Conservation (phyloP, 306 rosid species). For the Oxytropis ochrocephala region DNA sequence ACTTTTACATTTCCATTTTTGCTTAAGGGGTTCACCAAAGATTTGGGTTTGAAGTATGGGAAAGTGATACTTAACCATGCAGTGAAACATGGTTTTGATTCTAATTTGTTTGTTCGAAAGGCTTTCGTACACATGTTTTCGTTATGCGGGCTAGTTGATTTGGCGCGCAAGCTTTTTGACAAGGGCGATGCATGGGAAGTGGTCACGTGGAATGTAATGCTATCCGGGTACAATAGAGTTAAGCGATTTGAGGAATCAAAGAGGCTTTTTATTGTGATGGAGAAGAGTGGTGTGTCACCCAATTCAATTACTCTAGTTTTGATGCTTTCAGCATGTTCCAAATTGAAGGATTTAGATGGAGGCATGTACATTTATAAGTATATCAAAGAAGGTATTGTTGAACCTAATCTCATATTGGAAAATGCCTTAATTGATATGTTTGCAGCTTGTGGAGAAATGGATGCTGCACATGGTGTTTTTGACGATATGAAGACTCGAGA, state of each 20-base stretch:
- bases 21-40: conserved; percentile 53
- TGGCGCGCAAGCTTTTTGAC: conserved; percentile 54
- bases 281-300: conserved; percentile 47
- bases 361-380: conserved; percentile 50
- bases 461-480: conserved; percentile 52
- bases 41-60: conserved; percentile 39
- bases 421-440: conserved; percentile 79
- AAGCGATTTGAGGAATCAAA: conserved; percentile 52
- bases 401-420: conserved; percentile 49
- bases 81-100: conserved; percentile 54
- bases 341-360: conserved; percentile 58
- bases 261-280: conserved; percentile 61
- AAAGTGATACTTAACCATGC: conserved; percentile 56
- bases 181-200: conserved; percentile 54
- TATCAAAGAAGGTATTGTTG: conserved; percentile 34
- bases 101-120: conserved; percentile 65
- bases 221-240: conserved; percentile 67
- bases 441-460: conserved; percentile 71
- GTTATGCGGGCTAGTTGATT: conserved; percentile 44
- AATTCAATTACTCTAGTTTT: conserved; percentile 67
- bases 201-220: conserved; percentile 69
- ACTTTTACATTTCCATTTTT: conserved; percentile 68
- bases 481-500: conserved; percentile 57
- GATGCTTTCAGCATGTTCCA: conserved; percentile 77
- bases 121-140: conserved; percentile 61